These are phyloP conservation scores for Ceriops tagal DNA, from an alignment of 345 rosid genomes.

Conservation along the genomic window DNA sequence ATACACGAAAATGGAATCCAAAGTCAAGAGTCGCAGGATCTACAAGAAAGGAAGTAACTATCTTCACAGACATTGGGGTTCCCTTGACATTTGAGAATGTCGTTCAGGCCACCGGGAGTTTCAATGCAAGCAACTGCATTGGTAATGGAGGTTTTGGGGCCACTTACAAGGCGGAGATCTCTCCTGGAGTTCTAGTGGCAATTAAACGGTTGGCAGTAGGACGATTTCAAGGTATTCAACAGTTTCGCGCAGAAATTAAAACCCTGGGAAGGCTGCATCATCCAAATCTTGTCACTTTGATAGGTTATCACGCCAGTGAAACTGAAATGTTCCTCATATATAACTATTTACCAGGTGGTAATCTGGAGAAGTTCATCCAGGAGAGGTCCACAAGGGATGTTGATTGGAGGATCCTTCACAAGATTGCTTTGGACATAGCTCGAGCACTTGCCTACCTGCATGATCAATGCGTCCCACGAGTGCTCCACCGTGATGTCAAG, in stretches of 20 bases:
- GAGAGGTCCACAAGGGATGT: conserved; percentile 47
- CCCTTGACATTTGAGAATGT: conserved; percentile 48
- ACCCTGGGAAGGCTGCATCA: conserved; percentile 53
- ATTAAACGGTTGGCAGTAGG: conserved; percentile 58
- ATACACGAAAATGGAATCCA: conserved; percentile 38
- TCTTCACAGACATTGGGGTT: conserved; percentile 40
- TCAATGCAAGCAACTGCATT: conserved; percentile 48
- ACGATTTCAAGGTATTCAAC: conserved; percentile 57
- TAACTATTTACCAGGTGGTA: conserved; percentile 64
- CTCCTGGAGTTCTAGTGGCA: conserved; percentile 41
- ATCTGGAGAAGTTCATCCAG: conserved; percentile 53
- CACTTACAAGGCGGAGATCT: conserved; percentile 51
- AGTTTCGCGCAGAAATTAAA: conserved; percentile 56
- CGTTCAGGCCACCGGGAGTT: conserved; percentile 54
- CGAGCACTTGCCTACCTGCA: conserved; percentile 88
- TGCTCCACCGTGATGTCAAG: conserved; percentile 91
- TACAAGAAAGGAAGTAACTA: conserved; percentile 39
- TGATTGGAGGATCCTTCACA: conserved; percentile 76
- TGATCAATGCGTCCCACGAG: conserved; percentile 78
- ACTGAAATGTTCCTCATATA: conserved; percentile 61
- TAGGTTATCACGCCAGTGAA: conserved; percentile 61
- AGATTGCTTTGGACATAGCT: conserved; percentile 81
- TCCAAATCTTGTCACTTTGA: conserved; percentile 51
- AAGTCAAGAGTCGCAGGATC: conserved; percentile 35
- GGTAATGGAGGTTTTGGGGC: conserved; percentile 69